Base-by-base conservation (phyloP, 2,329 filamentous ascomycete species). In the Colletotrichum brevisporum region DNA sequence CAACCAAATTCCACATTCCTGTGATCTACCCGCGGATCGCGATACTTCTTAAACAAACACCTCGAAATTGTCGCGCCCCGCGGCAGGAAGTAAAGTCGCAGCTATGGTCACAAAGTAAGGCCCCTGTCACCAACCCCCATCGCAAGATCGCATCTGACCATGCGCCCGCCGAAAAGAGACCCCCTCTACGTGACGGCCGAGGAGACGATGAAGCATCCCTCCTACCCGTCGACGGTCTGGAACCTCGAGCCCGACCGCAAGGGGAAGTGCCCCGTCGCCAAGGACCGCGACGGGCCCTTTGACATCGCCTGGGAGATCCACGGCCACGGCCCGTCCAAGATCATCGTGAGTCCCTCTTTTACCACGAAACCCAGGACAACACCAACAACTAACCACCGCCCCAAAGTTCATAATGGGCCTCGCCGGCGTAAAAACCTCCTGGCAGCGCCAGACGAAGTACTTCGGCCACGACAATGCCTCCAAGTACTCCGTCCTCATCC, bases 341-440 rank as follows among this genome's bases (percentile, higher is more conserved):
- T 96, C 72, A 84, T 94, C 74, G 93, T 96, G 84, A 55, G 15
- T 43, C 26, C 41, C 58, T 31, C 31, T 45, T 66, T 68, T 13
- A 59, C 51, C 48, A 47, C n/a, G n/a, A n/a, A n/a, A n/a, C n/a
- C n/a, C n/a, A n/a, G n/a, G n/a, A n/a, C n/a, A n/a, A n/a, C n/a
- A n/a, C n/a, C n/a, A n/a, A n/a, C n/a, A 62, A 41, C 41, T 48
- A 43, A 18, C 63, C 15, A 4, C 13, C 8, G 15, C 2, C 55
- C 54, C 74, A 95, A n/a, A n/a, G 93, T 90, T 93, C 82, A 86
- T 97, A 75, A 94, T 94, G 90, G 94, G 94, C 71, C 86, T 97
- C 4, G 93, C 91, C 45, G 90, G 90, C 64, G 85, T 84, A 68
- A 85, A 88, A 76, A 85, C 88, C 51, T 86, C 90, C 64, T 97